Evolutionary conservation across 352 stramenopile genomes (phyloP).

Genomic region (Thalassiosira exigua): DNA sequence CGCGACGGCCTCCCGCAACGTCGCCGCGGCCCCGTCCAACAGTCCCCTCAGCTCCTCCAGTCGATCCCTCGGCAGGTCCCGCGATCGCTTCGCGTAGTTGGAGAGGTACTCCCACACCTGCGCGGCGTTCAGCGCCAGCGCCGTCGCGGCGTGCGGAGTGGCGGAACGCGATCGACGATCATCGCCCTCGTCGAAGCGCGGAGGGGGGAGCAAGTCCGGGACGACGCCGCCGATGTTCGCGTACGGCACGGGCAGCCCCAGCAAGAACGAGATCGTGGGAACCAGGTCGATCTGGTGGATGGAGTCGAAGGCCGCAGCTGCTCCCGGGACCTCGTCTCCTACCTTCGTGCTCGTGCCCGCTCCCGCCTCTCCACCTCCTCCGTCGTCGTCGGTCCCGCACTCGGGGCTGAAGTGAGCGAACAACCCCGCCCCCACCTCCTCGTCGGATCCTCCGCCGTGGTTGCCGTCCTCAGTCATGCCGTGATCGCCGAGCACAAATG

Average conservation of each 20-base stretch:
- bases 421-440: constrained; percentile 94
- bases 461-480: constrained; percentile 98
- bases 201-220: constrained; percentile 88
- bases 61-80: constrained; percentile 61
- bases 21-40: constrained; percentile 61
- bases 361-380: constrained; percentile 30
- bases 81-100: constrained; percentile 72
- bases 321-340: background rate
- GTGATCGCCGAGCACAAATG: constrained; percentile 97
- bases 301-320: constrained; percentile 44
- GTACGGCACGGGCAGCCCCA: constrained; percentile 95
- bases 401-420: constrained; percentile 90
- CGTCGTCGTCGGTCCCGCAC: constrained; percentile 29
- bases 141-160: constrained; percentile 56
- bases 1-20: constrained; percentile 63
- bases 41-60: constrained; percentile 69
- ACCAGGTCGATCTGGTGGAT: constrained; percentile 95
- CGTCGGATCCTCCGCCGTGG: constrained; percentile 94
- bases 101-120: constrained; percentile 83
- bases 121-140: constrained; percentile 79
- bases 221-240: constrained; percentile 93
- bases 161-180: constrained; percentile 73
- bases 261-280: constrained; percentile 92
- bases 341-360: constrained; percentile 7
- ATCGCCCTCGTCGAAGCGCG: background rate